phyloP scores from a whole-genome alignment of 192 early-diverging fungal species.

The Funneliformis geosporum region DNA sequence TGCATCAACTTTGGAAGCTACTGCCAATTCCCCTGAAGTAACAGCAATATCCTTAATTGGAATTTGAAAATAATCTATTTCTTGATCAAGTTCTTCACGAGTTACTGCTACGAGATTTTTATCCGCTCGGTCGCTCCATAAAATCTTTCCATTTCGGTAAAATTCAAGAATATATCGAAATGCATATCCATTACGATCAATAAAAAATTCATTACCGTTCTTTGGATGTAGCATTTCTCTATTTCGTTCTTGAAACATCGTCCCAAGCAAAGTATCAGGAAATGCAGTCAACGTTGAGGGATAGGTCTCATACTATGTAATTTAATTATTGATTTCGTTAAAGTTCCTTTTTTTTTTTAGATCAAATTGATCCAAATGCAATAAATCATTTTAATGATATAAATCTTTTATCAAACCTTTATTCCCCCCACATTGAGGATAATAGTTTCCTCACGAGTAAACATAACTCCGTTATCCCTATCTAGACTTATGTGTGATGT shows the following conservation, averaged over 20 bases:
- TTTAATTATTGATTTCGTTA: not conserved
- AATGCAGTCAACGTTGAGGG: constrained; percentile 13
- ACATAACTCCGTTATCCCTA: not conserved
- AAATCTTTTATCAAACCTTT: not conserved
- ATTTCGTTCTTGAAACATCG: constrained; percentile 25
- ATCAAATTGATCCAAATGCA: not conserved
- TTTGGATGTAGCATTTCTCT: constrained; percentile 1
- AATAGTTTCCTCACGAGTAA: constrained; percentile 6
- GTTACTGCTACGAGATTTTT: constrained; percentile 3
- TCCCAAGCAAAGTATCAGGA: constrained; percentile 23
- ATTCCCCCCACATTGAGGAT: constrained; percentile 18
- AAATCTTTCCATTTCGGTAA: constrained; percentile 26
- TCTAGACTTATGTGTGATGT: not conserved
- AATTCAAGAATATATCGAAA: constrained; percentile 26
- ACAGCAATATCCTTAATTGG: not conserved
- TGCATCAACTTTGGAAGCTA: constrained; percentile 17
- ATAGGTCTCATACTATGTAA: constrained; percentile 3
- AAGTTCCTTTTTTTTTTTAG: not conserved
- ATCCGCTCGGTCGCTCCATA: constrained; percentile 4
- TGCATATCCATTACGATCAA: constrained; percentile 29
- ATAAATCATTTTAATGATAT: not conserved
- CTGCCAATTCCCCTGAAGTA: not conserved
- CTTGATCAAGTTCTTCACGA: constrained; percentile 7
- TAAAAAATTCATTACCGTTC: constrained; percentile 26
- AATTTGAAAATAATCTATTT: constrained; percentile 22